A percentile compares a stretch with the other conserved stretches of the same genome.
These are phyloP conservation scores for Xerocomellus intermedius DNA, from an alignment of 768 basidiomycete species.

Conservation along the genomic window DNA sequence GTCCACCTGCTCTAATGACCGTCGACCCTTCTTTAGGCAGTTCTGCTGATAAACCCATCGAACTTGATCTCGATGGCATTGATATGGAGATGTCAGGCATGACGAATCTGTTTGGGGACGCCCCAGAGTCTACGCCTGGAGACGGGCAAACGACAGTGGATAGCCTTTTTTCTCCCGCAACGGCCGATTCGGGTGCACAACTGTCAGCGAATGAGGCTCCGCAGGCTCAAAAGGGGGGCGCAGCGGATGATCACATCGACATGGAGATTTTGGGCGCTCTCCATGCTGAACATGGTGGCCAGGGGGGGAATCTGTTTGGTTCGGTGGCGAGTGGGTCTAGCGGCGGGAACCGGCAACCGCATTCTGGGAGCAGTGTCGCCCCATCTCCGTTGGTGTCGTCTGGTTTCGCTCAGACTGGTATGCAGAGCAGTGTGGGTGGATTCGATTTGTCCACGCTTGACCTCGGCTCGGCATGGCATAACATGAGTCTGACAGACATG, in stretches of 20 bases:
- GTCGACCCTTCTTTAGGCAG: constrained; percentile 46
- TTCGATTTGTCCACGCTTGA: constrained; percentile 54
- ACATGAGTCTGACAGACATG: constrained; percentile 53
- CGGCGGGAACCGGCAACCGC: constrained; percentile 10
- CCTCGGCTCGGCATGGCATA: constrained; percentile 41
- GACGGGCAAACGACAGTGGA: constrained; percentile 39
- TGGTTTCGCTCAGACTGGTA: constrained; percentile 35
- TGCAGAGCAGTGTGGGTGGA: constrained; percentile 22
- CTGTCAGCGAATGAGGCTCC: constrained; percentile 14
- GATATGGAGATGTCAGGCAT: constrained; percentile 58
- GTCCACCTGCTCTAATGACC: constrained; percentile 26
- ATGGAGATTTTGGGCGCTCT: constrained; percentile 39
- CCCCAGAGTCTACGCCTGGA: constrained; percentile 35
- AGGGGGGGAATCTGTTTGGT: constrained; percentile 23
- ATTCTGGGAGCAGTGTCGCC: constrained; percentile 24
- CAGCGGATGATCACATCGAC: constrained; percentile 24
- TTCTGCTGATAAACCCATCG: constrained; percentile 79
- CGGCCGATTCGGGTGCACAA: constrained; percentile 22
- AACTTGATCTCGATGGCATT: constrained; percentile 68
- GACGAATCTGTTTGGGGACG: constrained; percentile 56
- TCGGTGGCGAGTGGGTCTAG: constrained; percentile 28
- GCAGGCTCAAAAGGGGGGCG: constrained; percentile 18
- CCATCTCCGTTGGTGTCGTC: constrained; percentile 43
- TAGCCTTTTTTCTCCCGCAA: constrained; percentile 51
- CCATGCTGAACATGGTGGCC: constrained; percentile 20